Percentiles rank a stretch among this genome's conserved stretches.
These are phyloP conservation scores for Escallonia herrerae DNA, from an alignment of 129 eudicot species.

Conservation along the genomic window DNA sequence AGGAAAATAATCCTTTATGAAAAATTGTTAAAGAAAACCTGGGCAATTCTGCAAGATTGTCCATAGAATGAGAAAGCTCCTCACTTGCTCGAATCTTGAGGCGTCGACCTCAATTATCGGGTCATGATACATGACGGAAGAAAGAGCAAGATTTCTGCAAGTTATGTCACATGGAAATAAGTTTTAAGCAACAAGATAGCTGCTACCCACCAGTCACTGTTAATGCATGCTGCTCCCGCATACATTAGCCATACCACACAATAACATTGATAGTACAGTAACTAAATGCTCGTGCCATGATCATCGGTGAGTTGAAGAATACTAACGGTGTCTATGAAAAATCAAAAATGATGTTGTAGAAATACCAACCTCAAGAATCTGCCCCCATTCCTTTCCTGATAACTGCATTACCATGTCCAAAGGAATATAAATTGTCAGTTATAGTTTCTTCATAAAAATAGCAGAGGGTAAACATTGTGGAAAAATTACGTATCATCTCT, in stretches of 20 bases:
- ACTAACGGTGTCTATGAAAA: background rate
- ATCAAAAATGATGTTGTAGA: background rate
- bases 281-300: background rate
- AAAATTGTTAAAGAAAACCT: constrained; percentile 9
- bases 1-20: constrained; percentile 6
- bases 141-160: constrained; percentile 28
- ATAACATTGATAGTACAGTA: background rate
- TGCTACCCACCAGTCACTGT: constrained; percentile 9
- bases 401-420: constrained; percentile 35
- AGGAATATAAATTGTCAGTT: constrained; percentile 4
- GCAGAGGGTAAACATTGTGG: background rate
- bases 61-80: constrained; percentile 24
- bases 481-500: background rate
- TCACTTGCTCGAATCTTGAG: constrained; percentile 21
- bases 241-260: background rate
- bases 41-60: constrained; percentile 14
- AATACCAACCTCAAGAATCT: constrained; percentile 77
- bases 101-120: constrained; percentile 31
- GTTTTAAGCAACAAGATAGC: constrained; percentile 12
- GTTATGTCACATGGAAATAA: constrained; percentile 30
- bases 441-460: background rate
- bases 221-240: constrained; percentile 8
- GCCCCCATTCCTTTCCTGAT: constrained; percentile 86
- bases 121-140: constrained; percentile 28
- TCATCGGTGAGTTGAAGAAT: background rate